A percentile compares a stretch with the other conserved stretches of the same genome.
Conservation (phyloP, 1,284 basidiomycete species). For the Ganoderma lingzhi region DNA sequence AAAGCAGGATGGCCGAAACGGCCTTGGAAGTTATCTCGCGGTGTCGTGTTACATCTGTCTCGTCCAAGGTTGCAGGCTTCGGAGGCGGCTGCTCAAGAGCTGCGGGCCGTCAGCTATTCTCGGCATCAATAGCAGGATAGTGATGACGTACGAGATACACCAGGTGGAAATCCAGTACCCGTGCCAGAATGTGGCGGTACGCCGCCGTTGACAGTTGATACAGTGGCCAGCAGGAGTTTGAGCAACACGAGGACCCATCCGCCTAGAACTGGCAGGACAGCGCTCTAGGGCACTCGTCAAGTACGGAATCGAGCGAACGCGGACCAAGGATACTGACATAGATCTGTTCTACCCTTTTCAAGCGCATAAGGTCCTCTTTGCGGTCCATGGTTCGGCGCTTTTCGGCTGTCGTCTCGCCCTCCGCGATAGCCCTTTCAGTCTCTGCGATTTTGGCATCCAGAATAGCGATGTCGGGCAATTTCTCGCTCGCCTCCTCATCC, state of each 20-base stretch:
- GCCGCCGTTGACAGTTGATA: slow-evolving; percentile 77
- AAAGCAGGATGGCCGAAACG: slow-evolving; percentile 91
- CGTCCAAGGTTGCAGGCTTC: slow-evolving; percentile 88
- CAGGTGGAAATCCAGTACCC: slow-evolving; percentile 72
- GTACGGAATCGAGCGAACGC: slow-evolving; percentile 7
- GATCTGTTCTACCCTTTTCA: slow-evolving; percentile 89
- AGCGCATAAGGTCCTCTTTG: slow-evolving; percentile 81
- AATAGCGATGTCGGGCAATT: slow-evolving; percentile 71
- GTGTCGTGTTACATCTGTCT: slow-evolving; percentile 94
- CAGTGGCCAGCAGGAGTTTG: slow-evolving; percentile 89
- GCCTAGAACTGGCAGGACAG: slow-evolving; percentile 83
- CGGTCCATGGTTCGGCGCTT: slow-evolving; percentile 73
- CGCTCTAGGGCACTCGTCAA: slow-evolving; percentile 54
- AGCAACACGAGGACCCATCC: slow-evolving; percentile 91
- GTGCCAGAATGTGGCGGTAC: slow-evolving; percentile 63
- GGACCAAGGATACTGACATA: slow-evolving; percentile 68
- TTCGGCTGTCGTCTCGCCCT: slow-evolving; percentile 61
- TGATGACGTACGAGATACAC: slow-evolving; percentile 66
- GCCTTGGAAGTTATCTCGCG: slow-evolving; percentile 98
- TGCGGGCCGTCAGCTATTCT: slow-evolving; percentile 37
- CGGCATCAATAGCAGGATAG: neutral
- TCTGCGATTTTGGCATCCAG: slow-evolving; percentile 77
- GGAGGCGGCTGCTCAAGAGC: slow-evolving; percentile 70
- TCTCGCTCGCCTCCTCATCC: slow-evolving; percentile 68
- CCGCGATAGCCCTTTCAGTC: slow-evolving; percentile 64